Evolutionary conservation across 371 early-diverging fungal genomes (phyloP).

Genomic region (Polyrhizophydium stewartii): DNA sequence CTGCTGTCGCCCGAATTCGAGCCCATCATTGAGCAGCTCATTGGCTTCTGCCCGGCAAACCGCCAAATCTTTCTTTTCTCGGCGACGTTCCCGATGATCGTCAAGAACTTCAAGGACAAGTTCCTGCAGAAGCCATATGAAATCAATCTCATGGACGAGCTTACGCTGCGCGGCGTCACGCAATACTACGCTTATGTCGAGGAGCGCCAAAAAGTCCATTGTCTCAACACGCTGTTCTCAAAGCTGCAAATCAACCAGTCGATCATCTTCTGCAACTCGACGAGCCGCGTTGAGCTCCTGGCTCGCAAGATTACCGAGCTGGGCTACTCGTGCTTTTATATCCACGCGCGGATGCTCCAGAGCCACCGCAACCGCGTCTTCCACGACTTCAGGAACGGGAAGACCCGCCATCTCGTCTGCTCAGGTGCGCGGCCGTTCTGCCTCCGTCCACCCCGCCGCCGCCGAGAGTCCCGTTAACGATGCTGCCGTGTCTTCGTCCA

Average conservation of each 20-base stretch:
- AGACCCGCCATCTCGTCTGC: slow-evolving; percentile 94
- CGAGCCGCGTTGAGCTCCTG: slow-evolving; percentile 94
- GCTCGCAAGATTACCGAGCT: slow-evolving; percentile 98
- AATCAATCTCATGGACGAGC: slow-evolving; percentile 98
- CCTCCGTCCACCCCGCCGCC: not conserved
- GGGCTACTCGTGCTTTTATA: slow-evolving; percentile 97
- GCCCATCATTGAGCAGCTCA: slow-evolving; percentile 92
- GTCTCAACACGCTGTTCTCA: slow-evolving; percentile 91
- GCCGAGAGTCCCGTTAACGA: not conserved
- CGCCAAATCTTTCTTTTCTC: slow-evolving; percentile 96
- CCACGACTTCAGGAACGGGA: slow-evolving; percentile 96
- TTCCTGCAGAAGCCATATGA: slow-evolving; percentile 92
- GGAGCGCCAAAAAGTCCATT: slow-evolving; percentile 97
- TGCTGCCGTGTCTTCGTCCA: slow-evolving; percentile 9
- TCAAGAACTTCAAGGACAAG: slow-evolving; percentile 93
- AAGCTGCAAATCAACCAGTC: slow-evolving; percentile 99
- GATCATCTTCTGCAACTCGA: slow-evolving; percentile 98
- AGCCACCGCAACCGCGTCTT: slow-evolving; percentile 97
- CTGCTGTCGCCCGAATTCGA: slow-evolving; percentile 93
- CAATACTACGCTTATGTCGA: slow-evolving; percentile 99
- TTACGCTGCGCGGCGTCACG: slow-evolving; percentile 94
- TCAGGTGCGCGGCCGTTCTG: slow-evolving; percentile 48
- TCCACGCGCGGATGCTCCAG: slow-evolving; percentile 97
- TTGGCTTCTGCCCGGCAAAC: slow-evolving; percentile 73
- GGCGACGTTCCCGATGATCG: slow-evolving; percentile 98